Percentiles rank a stretch among this genome's conserved stretches.
Evolutionary conservation across 306 rosid genomes (phyloP).

Genomic region (Boehmeria nivea): DNA sequence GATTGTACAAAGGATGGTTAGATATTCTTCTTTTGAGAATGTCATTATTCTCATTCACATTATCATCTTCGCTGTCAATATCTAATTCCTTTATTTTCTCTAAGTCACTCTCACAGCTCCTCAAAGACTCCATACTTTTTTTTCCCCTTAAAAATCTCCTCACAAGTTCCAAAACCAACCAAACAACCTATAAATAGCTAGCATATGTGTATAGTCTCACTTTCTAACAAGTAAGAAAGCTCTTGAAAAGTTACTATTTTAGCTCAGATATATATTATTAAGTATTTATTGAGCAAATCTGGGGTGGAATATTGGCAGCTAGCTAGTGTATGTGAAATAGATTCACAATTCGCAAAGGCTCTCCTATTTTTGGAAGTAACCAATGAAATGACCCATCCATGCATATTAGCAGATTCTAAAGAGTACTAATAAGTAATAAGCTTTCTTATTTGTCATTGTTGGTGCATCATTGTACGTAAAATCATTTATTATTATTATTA

Average conservation of each 20-base stretch:
- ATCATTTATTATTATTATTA: too few species aligned
- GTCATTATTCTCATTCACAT: slow-evolving; percentile 31
- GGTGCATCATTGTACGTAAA: too few species aligned
- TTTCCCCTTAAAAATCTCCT: not conserved
- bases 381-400: slow-evolving; percentile 37
- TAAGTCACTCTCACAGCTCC: not conserved
- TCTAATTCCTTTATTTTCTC: not conserved
- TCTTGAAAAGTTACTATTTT: too few species aligned
- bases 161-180: not conserved
- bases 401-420: slow-evolving; percentile 15
- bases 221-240: too few species aligned
- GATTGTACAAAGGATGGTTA: slow-evolving; percentile 61
- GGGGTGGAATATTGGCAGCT: too few species aligned
- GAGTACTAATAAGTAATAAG: too few species aligned
- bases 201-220: not conserved
- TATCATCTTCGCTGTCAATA: not conserved
- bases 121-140: slow-evolving; percentile 5
- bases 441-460: too few species aligned
- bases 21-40: slow-evolving; percentile 67
- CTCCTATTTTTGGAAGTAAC: slow-evolving; percentile 42
- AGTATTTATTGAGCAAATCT: too few species aligned
- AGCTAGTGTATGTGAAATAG: too few species aligned
- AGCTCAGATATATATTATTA: not conserved
- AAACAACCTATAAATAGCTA: not conserved
- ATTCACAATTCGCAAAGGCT: too few species aligned